Evolutionary conservation across 1,284 basidiomycete genomes (phyloP).

Genomic region (Pterulicium gracile): DNA sequence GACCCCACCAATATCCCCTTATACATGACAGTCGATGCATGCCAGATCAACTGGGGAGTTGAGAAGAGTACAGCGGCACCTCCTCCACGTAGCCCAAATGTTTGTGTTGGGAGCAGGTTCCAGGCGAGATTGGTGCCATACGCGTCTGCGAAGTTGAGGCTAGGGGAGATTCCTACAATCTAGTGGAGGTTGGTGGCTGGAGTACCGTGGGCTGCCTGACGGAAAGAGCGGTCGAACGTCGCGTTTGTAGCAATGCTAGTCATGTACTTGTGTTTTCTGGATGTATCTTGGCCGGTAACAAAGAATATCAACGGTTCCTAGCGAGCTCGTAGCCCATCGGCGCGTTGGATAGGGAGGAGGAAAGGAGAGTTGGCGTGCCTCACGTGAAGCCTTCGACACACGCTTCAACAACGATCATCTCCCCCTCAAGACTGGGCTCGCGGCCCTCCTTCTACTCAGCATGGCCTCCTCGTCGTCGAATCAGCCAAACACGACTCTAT

Average conservation of each 20-base stretch:
- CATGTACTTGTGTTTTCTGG: not conserved
- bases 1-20: conserved; percentile 24
- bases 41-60: conserved; percentile 25
- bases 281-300: no score
- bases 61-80: conserved; percentile 21
- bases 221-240: not conserved
- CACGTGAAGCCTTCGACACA: no score
- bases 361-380: no score
- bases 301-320: no score
- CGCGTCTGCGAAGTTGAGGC: conserved; percentile 23
- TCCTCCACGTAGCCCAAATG: conserved; percentile 22
- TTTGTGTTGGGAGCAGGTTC: conserved; percentile 19
- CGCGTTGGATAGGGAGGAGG: no score
- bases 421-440: conserved; percentile 9
- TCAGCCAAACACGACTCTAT: conserved; percentile 83
- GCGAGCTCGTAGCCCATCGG: no score
- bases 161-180: conserved; percentile 29
- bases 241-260: no score
- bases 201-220: not conserved
- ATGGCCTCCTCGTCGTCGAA: conserved; percentile 35
- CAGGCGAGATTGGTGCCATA: conserved; percentile 26
- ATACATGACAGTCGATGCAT: conserved; percentile 24
- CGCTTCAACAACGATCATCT: no score
- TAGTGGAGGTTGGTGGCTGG: not conserved
- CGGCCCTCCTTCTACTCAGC: conserved; percentile 10